Percentiles rank a stretch among this genome's conserved stretches.
phyloP scores from a whole-genome alignment of 208 protist species.

The Lotmaria passim region DNA sequence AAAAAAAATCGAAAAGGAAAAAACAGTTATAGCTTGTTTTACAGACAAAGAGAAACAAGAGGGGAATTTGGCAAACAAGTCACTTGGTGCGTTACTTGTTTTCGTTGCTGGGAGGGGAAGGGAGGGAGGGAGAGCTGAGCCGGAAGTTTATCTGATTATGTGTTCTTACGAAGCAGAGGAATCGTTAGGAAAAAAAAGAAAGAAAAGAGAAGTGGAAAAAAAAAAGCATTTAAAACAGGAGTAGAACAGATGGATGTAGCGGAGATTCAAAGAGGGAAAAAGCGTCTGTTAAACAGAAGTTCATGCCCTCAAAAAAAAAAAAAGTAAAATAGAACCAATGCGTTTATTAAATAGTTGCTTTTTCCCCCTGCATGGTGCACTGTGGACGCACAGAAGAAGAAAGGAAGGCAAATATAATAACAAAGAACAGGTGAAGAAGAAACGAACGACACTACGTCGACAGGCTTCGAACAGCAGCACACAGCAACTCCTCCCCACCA shows the following conservation, averaged over 20 bases:
- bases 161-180: no score
- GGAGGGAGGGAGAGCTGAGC: no score
- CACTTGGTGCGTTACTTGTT: not conserved
- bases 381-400: not conserved
- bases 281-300: not conserved
- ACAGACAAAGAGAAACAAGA: constrained; percentile 5
- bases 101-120: no score
- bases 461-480: constrained; percentile 23
- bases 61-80: not conserved
- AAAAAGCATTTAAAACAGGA: not conserved
- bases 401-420: not conserved
- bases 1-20: not conserved
- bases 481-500: constrained; percentile 19
- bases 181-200: no score
- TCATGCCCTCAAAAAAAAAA: not conserved
- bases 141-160: no score
- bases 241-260: no score
- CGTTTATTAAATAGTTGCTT: no score
- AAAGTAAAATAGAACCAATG: constrained; percentile 1
- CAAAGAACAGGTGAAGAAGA: not conserved
- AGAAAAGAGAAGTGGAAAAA: not conserved
- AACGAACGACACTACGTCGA: not conserved
- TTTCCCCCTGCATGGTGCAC: no score
- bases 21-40: not conserved
- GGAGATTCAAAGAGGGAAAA: constrained; percentile 1